These are phyloP conservation scores for Babesia sp. DNA, from an alignment of 169 alveolate species.

Conservation along the genomic window DNA sequence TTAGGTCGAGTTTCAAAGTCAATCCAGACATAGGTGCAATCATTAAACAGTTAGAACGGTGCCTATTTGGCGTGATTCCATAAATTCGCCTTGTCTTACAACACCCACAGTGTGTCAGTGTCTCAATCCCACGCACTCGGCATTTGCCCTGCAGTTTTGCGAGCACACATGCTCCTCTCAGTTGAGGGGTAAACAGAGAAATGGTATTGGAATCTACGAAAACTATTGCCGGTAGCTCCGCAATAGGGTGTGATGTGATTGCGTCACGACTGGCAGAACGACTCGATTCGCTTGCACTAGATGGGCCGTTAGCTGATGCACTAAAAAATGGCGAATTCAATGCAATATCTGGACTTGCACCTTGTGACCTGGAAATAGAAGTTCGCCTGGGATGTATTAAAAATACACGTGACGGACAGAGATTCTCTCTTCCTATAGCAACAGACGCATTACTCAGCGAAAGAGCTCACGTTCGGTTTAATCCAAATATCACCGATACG, in stretches of 20 bases:
- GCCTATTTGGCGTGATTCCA: no score
- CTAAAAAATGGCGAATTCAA: conserved; percentile 40
- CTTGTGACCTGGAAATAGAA: conserved; percentile 62
- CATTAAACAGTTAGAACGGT: no score
- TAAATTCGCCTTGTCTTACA: no score
- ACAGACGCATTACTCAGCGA: conserved; percentile 57
- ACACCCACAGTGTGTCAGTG: no score
- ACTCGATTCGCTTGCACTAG: conserved; percentile 47
- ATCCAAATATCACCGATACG: conserved; percentile 37
- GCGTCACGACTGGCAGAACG: conserved; percentile 56
- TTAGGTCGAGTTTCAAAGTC: no score
- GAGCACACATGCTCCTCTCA: no score
- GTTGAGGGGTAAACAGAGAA: background rate
- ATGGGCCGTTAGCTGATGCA: conserved; percentile 61
- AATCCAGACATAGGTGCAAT: no score
- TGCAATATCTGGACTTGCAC: conserved; percentile 8
- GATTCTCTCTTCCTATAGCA: conserved; percentile 52
- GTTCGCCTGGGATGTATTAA: conserved; percentile 59
- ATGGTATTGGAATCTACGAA: conserved; percentile 43
- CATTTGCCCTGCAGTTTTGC: no score
- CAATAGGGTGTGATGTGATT: conserved; percentile 49
- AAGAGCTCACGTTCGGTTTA: conserved; percentile 54
- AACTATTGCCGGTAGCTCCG: conserved; percentile 62
- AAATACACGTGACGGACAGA: conserved; percentile 40
- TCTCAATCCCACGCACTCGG: no score